Evolutionary conservation across 441 rosid species (phyloP), one percentile per base, ranked within the genome.

Genomic region (Gossypium davidsonii): DNA sequence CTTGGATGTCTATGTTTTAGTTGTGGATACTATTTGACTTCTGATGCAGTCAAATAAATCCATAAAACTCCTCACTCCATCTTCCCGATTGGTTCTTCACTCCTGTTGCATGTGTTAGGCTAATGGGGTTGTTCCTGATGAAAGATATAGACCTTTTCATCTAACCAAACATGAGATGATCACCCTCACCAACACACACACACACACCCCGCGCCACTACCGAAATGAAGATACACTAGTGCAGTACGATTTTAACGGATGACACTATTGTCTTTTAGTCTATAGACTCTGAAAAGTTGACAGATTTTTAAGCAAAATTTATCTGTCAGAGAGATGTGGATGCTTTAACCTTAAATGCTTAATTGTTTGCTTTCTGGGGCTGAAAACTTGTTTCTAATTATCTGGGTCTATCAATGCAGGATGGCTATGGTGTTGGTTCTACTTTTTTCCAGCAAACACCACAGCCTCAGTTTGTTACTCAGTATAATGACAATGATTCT

Each of bases 391-490:
- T 46, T 15, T 48, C 56, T 46, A 66, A 66, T 23, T 51, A 66
- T 66, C 7, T 46, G 11, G 9, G 31, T 48, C 21, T 8, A 46
- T 65, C 39, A 48, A 46, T 65, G 15, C 82, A 83, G 85, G 83
- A 59, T 76, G 66, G 31, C 21, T 44, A 52, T 65, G 78, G 70
- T 75, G 77, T 60, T 71, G 77, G 73, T 58, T 78, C 78, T 21
- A 64, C 66, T 49, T 56, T 21, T 73, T 74, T 44, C 71, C 79
- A 48, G 51, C 81, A 72, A 65, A 70, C 78, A 69, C 73, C 83
- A 64, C 72, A 53, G 42, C 73, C 82, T 62, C 78, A 70, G 56
- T 62, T 75, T 76, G 57, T 60, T 79, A 77, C 86, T 63, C 79
- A 71, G 46, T 74, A 67, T 80, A 82, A 73, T 76, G 67, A 72